Conservation (phyloP, 2,329 filamentous ascomycete species). For the Neoarthrinium moseri region DNA sequence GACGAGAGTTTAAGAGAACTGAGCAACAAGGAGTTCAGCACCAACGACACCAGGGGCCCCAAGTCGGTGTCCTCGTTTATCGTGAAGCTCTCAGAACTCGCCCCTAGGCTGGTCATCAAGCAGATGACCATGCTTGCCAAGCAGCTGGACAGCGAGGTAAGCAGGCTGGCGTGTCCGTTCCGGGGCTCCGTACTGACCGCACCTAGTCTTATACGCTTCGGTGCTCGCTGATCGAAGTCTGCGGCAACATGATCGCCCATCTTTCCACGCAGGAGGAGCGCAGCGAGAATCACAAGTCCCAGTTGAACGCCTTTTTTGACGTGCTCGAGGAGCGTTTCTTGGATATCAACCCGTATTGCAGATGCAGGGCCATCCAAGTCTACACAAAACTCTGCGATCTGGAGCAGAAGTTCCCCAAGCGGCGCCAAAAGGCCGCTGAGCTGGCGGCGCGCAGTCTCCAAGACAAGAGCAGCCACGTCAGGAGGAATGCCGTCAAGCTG, state of each 20-base stretch:
- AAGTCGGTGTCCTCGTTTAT: constrained; percentile 97
- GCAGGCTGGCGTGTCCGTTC: background rate
- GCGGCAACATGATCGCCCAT: constrained; percentile 89
- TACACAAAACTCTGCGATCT: constrained; percentile 89
- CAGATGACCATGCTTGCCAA: constrained; percentile 96
- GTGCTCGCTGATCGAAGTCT: constrained; percentile 93
- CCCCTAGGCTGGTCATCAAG: constrained; percentile 89
- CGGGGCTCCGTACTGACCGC: background rate
- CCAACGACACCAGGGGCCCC: constrained; percentile 89
- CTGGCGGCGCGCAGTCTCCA: constrained; percentile 85
- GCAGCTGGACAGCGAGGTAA: constrained; percentile 87
- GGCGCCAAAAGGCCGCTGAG: constrained; percentile 83
- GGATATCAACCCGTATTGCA: constrained; percentile 94
- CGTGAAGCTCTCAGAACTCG: constrained; percentile 87
- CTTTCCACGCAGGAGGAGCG: constrained; percentile 89
- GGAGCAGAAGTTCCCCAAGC: constrained; percentile 94
- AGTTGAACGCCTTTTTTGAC: constrained; percentile 96
- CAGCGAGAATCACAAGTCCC: constrained; percentile 88
- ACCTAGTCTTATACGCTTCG: constrained; percentile 82
- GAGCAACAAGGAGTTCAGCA: constrained; percentile 97
- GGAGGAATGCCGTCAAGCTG: constrained; percentile 91
- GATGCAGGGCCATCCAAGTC: constrained; percentile 88
- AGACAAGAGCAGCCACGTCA: constrained; percentile 97
- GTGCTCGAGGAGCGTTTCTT: constrained; percentile 94
- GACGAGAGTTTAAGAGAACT: constrained; percentile 93